Percentiles rank a stretch among this genome's conserved stretches.
phyloP scores from a whole-genome alignment of 257 asterid species.

The Pogostemon cablin region DNA sequence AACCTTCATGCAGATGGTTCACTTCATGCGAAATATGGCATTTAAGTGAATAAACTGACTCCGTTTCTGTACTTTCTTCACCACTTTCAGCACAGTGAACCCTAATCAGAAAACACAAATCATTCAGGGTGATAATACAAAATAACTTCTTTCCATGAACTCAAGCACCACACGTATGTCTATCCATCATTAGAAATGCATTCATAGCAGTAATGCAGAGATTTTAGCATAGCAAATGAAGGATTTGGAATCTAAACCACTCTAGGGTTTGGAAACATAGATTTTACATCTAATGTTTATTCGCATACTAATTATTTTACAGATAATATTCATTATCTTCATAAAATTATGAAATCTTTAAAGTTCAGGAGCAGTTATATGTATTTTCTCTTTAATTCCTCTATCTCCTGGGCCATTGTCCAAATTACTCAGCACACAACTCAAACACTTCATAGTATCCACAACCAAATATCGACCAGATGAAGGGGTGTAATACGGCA shows the following conservation, averaged over 20 bases:
- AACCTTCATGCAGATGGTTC: constrained; percentile 98
- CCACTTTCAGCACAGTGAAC: constrained; percentile 98
- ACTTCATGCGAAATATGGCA: constrained; percentile 99
- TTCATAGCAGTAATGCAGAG: constrained; percentile 4
- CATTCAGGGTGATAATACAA: constrained; percentile 22
- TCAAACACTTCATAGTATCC: neutral
- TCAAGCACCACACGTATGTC: constrained; percentile 33
- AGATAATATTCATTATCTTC: neutral
- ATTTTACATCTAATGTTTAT: no score
- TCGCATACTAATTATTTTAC: neutral
- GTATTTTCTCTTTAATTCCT: constrained; percentile 3
- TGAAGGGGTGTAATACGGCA: neutral
- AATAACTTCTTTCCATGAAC: constrained; percentile 19
- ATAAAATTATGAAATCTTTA: constrained; percentile 5
- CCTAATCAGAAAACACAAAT: constrained; percentile 67
- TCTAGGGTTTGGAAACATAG: constrained; percentile 12
- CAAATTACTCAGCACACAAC: neutral
- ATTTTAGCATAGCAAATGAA: neutral
- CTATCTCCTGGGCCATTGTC: neutral
- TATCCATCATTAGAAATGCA: constrained; percentile 16
- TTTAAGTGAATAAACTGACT: constrained; percentile 89
- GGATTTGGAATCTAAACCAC: neutral
- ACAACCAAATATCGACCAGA: neutral
- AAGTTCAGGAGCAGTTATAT: constrained; percentile 4
- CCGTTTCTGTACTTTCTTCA: constrained; percentile 91